Evolutionary conservation across 1,284 basidiomycete species (phyloP), one percentile per base, ranked within the genome.

Genomic region (Xerocomus alliaceus): DNA sequence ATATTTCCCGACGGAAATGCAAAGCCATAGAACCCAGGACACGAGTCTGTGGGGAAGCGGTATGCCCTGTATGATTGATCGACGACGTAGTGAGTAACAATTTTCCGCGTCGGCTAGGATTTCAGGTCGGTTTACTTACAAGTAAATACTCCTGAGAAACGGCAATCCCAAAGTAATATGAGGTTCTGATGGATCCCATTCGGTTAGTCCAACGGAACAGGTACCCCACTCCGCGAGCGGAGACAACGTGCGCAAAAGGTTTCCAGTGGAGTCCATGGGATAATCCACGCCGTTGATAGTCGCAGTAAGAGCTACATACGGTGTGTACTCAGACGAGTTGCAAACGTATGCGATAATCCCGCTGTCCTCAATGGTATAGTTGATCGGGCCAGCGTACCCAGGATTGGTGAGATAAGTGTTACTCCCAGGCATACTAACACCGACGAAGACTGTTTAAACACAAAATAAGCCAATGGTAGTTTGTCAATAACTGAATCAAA

Each of bases 281-380:
- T 72, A 72, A 35, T 73, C 71, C 15, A 72, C 64, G 62, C 56
- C 56, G 39, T 72, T 71, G 50, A 71, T 72, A 3, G 65, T 70
- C 8, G 69, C 66, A 10, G 63, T 65, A 11, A 56, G n/a, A 22
- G 72, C 58, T 6, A 70, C 68, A 18, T 63, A 69, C 1, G 69
- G 65, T 20, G 60, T 63, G 29, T 64, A 63, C 31, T 59, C 61
- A 1, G 67, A 52, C 28, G 54, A 54, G 44, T 72, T 71, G 54
- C 71, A 72, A 35, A 63, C 64, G 22, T 69, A 69, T 32, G 44
- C 49, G 13, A 61, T 45, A 46, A 68, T 51, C 9, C 57, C 64
- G 9, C 26, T 32, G 24, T 28, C 53, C 7, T 8, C 4, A 50
- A 56, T 8, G 8, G 28, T 31, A 44, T 65, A 59, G 37, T 64